These are phyloP conservation scores for Leccinum imitatum DNA, from an alignment of 768 basidiomycete genomes.

Conservation along the genomic window DNA sequence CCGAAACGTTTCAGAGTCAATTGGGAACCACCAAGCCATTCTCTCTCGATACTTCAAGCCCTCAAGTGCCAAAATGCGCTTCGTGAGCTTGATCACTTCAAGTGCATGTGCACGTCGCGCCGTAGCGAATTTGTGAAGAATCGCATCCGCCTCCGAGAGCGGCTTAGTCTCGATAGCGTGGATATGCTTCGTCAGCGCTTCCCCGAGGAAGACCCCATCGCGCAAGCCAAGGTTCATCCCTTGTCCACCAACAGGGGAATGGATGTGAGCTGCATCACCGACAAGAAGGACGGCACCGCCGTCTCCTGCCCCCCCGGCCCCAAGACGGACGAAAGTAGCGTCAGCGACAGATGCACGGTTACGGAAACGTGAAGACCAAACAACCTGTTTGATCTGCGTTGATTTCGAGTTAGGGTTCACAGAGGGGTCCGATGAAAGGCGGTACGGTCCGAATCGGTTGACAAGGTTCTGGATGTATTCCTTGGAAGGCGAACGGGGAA, in stretches of 20 bases:
- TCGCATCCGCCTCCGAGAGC: constrained; percentile 24
- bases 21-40: constrained; percentile 25
- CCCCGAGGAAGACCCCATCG: constrained; percentile 48
- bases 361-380: constrained; percentile 49
- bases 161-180: constrained; percentile 10
- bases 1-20: constrained; percentile 28
- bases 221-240: constrained; percentile 58
- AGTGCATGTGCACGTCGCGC: constrained; percentile 41
- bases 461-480: constrained; percentile 45
- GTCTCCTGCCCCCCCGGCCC: neutral
- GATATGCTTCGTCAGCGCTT: constrained; percentile 39
- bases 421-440: constrained; percentile 35
- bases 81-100: constrained; percentile 41
- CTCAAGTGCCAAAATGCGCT: constrained; percentile 30
- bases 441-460: constrained; percentile 38
- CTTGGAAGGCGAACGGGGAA: constrained; percentile 37
- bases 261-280: constrained; percentile 52
- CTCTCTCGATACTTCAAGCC: constrained; percentile 22
- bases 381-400: constrained; percentile 34
- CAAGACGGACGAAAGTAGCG: constrained; percentile 34
- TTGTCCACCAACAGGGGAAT: constrained; percentile 52
- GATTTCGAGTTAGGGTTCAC: constrained; percentile 30
- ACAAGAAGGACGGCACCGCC: constrained; percentile 30
- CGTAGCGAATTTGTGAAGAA: constrained; percentile 37
- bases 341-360: constrained; percentile 45